phyloP scores from a whole-genome alignment of 2,329 filamentous ascomycete genomes.

The Hortaea sp. region DNA sequence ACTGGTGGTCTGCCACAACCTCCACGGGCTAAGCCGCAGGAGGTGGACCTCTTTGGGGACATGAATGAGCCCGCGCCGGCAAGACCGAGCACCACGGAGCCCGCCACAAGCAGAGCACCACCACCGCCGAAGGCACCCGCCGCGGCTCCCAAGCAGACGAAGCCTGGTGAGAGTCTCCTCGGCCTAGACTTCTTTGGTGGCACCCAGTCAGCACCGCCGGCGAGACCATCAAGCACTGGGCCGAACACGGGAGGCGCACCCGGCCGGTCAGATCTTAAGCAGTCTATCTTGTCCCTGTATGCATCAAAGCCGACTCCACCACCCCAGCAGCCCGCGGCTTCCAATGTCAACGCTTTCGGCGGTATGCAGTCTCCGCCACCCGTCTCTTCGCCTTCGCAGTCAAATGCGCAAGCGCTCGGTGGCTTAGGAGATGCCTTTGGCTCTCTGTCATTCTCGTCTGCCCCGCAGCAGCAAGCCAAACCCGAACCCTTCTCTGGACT shows the following conservation, averaged over 20 bases:
- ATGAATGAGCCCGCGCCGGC: conserved; percentile 43
- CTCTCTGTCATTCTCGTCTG: conserved; percentile 49
- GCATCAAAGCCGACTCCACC: conserved; percentile 67
- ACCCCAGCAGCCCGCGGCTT: conserved; percentile 32
- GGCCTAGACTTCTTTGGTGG: conserved; percentile 88
- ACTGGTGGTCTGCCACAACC: conserved; percentile 20
- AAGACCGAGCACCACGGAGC: conserved; percentile 65
- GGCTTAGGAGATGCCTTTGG: conserved; percentile 76
- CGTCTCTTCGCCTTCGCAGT: conserved; percentile 19
- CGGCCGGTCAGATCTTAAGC: conserved; percentile 86
- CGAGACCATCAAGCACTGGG: conserved; percentile 69
- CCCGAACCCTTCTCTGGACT: conserved; percentile 56
- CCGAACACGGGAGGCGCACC: conserved; percentile 47
- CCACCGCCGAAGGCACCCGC: conserved; percentile 20
- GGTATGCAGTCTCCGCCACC: conserved; percentile 51
- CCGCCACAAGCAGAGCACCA: conserved; percentile 52
- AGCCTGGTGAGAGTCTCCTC: conserved; percentile 73
- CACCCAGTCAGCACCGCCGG: conserved; percentile 55
- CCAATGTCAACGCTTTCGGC: conserved; percentile 44
- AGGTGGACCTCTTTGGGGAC: conserved; percentile 75
- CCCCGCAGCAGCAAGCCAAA: conserved; percentile 41
- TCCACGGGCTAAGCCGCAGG: conserved; percentile 10
- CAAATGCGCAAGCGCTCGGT: conserved; percentile 30
- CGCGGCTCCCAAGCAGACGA: conserved; percentile 47
- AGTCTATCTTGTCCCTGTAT: conserved; percentile 93